Evolutionary conservation across 768 basidiomycete genomes (phyloP).

Genomic region (Filobasidium wieringae): DNA sequence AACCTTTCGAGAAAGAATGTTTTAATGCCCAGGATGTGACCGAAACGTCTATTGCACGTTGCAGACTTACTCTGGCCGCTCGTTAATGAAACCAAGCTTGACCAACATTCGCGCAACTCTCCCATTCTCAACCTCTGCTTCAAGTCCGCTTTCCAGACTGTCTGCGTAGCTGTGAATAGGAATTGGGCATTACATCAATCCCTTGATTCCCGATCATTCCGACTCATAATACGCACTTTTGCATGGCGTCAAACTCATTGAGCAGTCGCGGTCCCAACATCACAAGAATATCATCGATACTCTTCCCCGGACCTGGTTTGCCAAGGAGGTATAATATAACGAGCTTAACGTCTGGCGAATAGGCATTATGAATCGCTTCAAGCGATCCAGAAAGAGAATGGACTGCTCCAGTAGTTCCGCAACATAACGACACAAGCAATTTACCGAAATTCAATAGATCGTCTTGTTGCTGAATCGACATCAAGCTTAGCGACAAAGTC

Average conservation of each 20-base stretch:
- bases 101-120: conserved; percentile 74
- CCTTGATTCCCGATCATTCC: background rate
- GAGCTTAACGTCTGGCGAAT: conserved; percentile 71
- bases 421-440: conserved; percentile 67
- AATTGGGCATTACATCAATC: background rate
- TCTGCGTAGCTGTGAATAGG: conserved; percentile 55
- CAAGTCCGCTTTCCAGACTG: conserved; percentile 66
- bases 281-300: conserved; percentile 65
- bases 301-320: conserved; percentile 59
- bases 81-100: conserved; percentile 98
- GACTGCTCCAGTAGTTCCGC: conserved; percentile 53
- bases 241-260: conserved; percentile 73
- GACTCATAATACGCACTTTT: conserved; percentile 47
- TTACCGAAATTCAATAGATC: conserved; percentile 78
- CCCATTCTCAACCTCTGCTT: conserved; percentile 86
- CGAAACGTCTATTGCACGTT: background rate
- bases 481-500: background rate
- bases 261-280: conserved; percentile 60
- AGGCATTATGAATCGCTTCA: conserved; percentile 59
- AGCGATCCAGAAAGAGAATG: conserved; percentile 59
- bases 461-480: conserved; percentile 50
- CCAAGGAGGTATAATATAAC: conserved; percentile 60
- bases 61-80: conserved; percentile 83
- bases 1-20: conserved; percentile 48
- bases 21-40: background rate